These are phyloP conservation scores for Thymus quinquecostatus DNA, from an alignment of 257 asterid genomes.

Conservation along the genomic window DNA sequence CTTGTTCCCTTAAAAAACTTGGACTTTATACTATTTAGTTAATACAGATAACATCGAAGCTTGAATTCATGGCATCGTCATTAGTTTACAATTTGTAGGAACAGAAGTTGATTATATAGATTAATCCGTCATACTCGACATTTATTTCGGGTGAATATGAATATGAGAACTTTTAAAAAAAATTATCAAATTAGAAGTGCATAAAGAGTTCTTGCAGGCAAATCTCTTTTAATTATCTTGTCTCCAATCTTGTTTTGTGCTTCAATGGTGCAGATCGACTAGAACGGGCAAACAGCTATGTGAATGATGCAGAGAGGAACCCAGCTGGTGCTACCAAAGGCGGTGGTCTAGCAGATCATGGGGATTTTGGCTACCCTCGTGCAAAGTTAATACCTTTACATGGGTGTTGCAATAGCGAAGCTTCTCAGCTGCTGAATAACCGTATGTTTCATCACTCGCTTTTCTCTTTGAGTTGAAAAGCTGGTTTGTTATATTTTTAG, in stretches of 20 bases:
- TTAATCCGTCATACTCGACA: neutral
- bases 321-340: conserved; percentile 50
- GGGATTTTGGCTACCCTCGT: conserved; percentile 50
- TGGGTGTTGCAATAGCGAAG: conserved; percentile 76
- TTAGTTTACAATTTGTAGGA: neutral
- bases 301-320: conserved; percentile 71
- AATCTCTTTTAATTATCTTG: conserved; percentile 7
- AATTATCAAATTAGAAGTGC: conserved; percentile 5
- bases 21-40: neutral
- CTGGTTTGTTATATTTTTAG: conserved; percentile 23
- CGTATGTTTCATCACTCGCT: conserved; percentile 51
- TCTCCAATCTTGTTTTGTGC: conserved; percentile 21
- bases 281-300: conserved; percentile 64
- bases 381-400: conserved; percentile 59
- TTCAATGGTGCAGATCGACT: conserved; percentile 60
- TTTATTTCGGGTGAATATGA: neutral
- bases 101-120: neutral
- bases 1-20: conserved; percentile 1
- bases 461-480: conserved; percentile 17
- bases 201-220: conserved; percentile 4
- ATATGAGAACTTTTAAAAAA: neutral
- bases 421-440: conserved; percentile 66
- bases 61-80: neutral
- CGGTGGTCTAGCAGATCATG: conserved; percentile 52
- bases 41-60: neutral